Evolutionary conservation across 2,329 filamentous ascomycete species (phyloP), one percentile per base, ranked within the genome.

Genomic region (Fusarium mundagurra): DNA sequence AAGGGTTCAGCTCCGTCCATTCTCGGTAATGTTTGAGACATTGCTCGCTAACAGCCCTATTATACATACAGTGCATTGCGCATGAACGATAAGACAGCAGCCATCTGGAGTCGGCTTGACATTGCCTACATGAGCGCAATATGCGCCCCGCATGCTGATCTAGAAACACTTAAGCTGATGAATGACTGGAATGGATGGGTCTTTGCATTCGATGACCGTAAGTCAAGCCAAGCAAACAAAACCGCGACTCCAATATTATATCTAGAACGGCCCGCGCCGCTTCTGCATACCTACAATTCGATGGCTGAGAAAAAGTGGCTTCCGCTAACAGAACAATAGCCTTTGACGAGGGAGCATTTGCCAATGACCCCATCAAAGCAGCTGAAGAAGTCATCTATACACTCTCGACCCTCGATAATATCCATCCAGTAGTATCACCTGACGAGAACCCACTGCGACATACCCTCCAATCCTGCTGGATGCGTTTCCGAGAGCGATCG

Each of bases 141-240:
- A n/a, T 69, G 65, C 6, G 67, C 67, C 14, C 67, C 67, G 13
- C 53, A 69, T n/a, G 66, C 67, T 36, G 67, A 69, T 53, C 27
- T 70, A 13, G 67, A 69, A 44, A 69, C 67, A 6, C 39, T 69
- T 13, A 69, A 69, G 51, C 51, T 69, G n/a, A 69, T 69, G 67
- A 69, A 69, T 29, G 66, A 69, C 20, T 70, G 67, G 67, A 69
- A 69, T 44, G 66, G 67, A 33, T 69, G 67, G 67, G 67, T 70
- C 38, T 69, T 69, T 57, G 67, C 67, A 6, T 69, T 69, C 44
- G 67, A 69, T 17, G 67, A 69, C 22, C 66, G 65, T 69, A 43
- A 69, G 67, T 69, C 20, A 43, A 69, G 67, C 64, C 18, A 27
- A 48, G 24, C 61, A 54, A 33, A 14, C 31, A 29, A 7, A 65